Evolutionary conservation across 176 grass and related monocot species (phyloP).

Genomic region (Stipa capillata): DNA sequence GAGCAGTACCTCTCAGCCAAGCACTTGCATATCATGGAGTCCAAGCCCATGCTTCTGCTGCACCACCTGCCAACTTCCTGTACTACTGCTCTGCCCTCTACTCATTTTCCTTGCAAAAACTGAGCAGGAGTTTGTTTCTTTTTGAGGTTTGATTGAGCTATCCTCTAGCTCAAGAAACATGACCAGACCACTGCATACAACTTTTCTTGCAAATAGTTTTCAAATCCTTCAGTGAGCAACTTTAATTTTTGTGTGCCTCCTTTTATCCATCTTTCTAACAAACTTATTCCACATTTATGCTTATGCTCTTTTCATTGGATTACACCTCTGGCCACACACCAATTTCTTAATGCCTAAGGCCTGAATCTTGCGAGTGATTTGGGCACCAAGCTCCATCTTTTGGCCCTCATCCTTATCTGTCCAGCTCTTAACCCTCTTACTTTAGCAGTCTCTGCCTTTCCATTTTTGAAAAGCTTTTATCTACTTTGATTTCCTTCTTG

Average conservation of each 20-base stretch:
- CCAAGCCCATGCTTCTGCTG: slow-evolving; percentile 26
- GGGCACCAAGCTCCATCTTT: slow-evolving; percentile 46
- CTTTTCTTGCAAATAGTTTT: slow-evolving; percentile 32
- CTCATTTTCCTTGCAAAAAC: neutral
- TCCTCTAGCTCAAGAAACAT: too few species aligned
- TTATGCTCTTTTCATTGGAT: slow-evolving; percentile 50
- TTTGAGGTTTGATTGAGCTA: too few species aligned
- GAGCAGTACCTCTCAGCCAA: slow-evolving; percentile 28
- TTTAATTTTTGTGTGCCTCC: slow-evolving; percentile 28
- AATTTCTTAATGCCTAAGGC: slow-evolving; percentile 45
- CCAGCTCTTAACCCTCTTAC: slow-evolving; percentile 28
- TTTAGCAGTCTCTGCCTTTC: slow-evolving; percentile 36
- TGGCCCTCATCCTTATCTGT: slow-evolving; percentile 64
- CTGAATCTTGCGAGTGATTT: slow-evolving; percentile 38
- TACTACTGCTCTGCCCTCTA: slow-evolving; percentile 12
- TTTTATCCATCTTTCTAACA: slow-evolving; percentile 68
- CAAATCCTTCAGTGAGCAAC: slow-evolving; percentile 38
- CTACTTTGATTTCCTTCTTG: neutral
- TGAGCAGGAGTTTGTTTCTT: neutral
- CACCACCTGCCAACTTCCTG: slow-evolving; percentile 48
- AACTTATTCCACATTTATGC: slow-evolving; percentile 38
- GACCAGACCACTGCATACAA: neutral
- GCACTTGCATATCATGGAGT: slow-evolving; percentile 42
- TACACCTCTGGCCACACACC: slow-evolving; percentile 60
- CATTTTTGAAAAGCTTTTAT: slow-evolving; percentile 48